Conservation (phyloP, 2,329 filamentous ascomycete genomes). For the Pseudohalonectria lignicola region DNA sequence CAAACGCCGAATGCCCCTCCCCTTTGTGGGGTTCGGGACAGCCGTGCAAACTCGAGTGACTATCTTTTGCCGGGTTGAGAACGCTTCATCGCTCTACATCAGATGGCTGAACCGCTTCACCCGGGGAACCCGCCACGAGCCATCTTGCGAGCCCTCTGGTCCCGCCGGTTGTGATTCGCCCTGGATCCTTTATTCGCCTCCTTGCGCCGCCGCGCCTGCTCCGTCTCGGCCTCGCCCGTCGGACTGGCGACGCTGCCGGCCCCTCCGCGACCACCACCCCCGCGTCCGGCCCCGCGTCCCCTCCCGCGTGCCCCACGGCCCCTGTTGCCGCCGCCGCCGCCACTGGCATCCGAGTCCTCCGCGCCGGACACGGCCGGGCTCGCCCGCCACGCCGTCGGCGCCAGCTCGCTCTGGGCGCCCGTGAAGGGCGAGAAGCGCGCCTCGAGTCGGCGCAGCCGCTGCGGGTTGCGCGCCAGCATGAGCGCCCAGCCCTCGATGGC, state of each 20-base stretch:
- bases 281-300: conserved; percentile 33
- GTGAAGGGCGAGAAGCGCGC: conserved; percentile 54
- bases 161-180: conserved; percentile 79
- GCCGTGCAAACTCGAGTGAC: too few species aligned
- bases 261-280: conserved; percentile 34
- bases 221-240: conserved; percentile 58
- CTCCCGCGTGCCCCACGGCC: conserved; percentile 21
- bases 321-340: conserved; percentile 21
- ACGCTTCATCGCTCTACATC: too few species aligned
- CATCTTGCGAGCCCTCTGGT: conserved; percentile 57
- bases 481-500: conserved; percentile 88
- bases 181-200: conserved; percentile 72
- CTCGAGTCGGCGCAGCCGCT: conserved; percentile 59
- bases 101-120: too few species aligned
- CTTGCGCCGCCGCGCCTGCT: conserved; percentile 61
- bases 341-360: conserved; percentile 38
- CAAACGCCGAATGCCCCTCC: too few species aligned
- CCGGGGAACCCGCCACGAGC: conserved; percentile 36
- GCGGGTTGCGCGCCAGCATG: conserved; percentile 68
- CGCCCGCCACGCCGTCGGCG: conserved; percentile 53
- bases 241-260: conserved; percentile 54
- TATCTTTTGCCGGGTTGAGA: too few species aligned
- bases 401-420: conserved; percentile 54
- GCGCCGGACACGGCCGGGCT: conserved; percentile 41
- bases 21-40: too few species aligned